These are phyloP conservation scores for Raphanus raphanistrum DNA, from an alignment of 345 rosid genomes.

Conservation along the genomic window DNA sequence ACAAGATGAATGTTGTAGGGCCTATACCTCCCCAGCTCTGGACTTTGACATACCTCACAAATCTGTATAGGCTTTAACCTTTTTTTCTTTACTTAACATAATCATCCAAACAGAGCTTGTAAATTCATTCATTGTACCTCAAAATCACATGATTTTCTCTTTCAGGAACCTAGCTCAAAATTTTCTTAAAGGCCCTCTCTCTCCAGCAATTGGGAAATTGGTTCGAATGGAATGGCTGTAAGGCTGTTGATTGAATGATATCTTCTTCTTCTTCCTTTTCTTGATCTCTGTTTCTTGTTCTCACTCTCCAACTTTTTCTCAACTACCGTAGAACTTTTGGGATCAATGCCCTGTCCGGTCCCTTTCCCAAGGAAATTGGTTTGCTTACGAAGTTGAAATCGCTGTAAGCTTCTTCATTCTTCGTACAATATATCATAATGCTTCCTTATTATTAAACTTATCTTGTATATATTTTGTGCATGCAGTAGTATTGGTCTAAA, in stretches of 20 bases:
- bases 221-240: conserved; percentile 59
- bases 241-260: conserved; percentile 12
- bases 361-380: conserved; percentile 68
- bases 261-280: not conserved
- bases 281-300: not conserved
- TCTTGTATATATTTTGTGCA: not conserved
- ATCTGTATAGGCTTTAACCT: conserved; percentile 27
- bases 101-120: not conserved
- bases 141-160: not conserved
- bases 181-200: conserved; percentile 27
- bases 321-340: conserved; percentile 44
- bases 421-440: not conserved
- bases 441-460: conserved; percentile 4
- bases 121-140: not conserved
- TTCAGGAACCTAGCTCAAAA: conserved; percentile 39
- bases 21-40: conserved; percentile 36
- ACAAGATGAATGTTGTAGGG: conserved; percentile 13
- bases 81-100: not conserved
- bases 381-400: conserved; percentile 46
- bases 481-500: conserved; percentile 50
- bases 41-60: conserved; percentile 34
- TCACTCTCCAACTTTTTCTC: not conserved
- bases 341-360: conserved; percentile 59
- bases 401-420: conserved; percentile 46
- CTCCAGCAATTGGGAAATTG: conserved; percentile 35